Conservation (phyloP, 169 alveolate species). For the Plasmodium vivax region DNA sequence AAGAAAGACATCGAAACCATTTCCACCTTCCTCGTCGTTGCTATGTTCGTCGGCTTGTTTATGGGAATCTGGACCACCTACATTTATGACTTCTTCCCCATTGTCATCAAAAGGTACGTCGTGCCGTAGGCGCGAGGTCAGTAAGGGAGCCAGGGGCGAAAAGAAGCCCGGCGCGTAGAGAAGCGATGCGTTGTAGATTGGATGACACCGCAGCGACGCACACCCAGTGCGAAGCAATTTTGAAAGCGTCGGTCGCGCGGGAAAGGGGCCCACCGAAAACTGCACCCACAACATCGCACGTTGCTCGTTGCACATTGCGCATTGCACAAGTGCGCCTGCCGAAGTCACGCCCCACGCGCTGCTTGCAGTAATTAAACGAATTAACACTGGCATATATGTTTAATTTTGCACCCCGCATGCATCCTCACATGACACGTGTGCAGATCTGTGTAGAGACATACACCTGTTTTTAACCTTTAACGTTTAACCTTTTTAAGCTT, state of each 20-base stretch:
- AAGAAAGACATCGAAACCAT: slow-evolving; percentile 45
- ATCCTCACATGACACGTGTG: neutral
- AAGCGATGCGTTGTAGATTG: too few species aligned
- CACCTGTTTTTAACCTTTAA: neutral
- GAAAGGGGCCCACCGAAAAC: neutral
- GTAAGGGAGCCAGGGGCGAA: neutral
- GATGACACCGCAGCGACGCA: neutral
- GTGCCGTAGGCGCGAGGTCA: neutral
- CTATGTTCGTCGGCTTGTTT: slow-evolving; percentile 57
- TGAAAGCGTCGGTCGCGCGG: neutral
- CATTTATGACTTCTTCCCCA: slow-evolving; percentile 44
- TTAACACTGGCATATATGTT: neutral
- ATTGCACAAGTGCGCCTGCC: neutral
- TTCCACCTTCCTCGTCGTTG: slow-evolving; percentile 42
- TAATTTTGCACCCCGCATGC: neutral
- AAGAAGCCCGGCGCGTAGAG: neutral
- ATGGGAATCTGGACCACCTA: slow-evolving; percentile 57
- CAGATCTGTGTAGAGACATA: neutral
- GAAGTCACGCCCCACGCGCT: neutral
- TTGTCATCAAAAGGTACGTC: neutral
- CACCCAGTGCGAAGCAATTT: neutral
- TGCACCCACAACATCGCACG: neutral
- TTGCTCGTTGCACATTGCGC: neutral
- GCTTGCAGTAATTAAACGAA: neutral
- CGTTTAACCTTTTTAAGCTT: too few species aligned